Conservation (phyloP, 768 basidiomycete genomes). For the Mycena alexandri region DNA sequence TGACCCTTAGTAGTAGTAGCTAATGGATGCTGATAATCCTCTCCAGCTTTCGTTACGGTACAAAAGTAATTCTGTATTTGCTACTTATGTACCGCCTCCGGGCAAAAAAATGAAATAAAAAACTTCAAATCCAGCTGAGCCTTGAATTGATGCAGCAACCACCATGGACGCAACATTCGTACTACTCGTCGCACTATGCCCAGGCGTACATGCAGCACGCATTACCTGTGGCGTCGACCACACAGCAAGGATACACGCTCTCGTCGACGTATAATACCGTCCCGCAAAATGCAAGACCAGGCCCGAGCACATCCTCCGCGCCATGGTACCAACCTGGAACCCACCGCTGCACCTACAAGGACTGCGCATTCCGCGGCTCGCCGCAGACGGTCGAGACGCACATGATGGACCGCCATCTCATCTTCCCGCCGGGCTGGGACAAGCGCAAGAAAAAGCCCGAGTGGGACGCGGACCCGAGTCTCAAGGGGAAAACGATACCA, state of each 20-base stretch:
- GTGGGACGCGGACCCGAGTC: conserved; percentile 87
- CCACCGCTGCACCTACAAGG: conserved; percentile 68
- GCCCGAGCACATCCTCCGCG: conserved; percentile 28
- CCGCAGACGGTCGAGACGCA: conserved; percentile 80
- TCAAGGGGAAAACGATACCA: conserved; percentile 80
- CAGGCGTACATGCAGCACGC: conserved; percentile 63
- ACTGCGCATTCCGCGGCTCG: conserved; percentile 80
- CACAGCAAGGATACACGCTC: conserved; percentile 51
- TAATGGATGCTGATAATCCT: conserved; percentile 39
- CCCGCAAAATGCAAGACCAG: conserved; percentile 10
- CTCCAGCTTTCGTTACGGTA: conserved; percentile 36
- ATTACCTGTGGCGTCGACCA: conserved; percentile 39
- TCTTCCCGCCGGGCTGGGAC: conserved; percentile 83
- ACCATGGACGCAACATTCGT: conserved; percentile 41
- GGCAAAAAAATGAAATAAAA: conserved; percentile 17
- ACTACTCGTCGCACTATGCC: conserved; percentile 65
- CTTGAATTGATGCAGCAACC: conserved; percentile 31
- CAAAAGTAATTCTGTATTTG: conserved; percentile 34
- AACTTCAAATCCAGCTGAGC: not conserved
- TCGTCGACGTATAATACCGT: conserved; percentile 53
- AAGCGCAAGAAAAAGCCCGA: conserved; percentile 65
- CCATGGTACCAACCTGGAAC: conserved; percentile 77
- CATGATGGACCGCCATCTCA: conserved; percentile 92
- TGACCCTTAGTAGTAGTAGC: conserved; percentile 40
- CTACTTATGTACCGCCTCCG: conserved; percentile 27